A percentile compares a stretch with the other conserved stretches of the same genome.
These are phyloP conservation scores for Erysimum cheiri DNA, from an alignment of 441 rosid genomes.

Conservation along the genomic window DNA sequence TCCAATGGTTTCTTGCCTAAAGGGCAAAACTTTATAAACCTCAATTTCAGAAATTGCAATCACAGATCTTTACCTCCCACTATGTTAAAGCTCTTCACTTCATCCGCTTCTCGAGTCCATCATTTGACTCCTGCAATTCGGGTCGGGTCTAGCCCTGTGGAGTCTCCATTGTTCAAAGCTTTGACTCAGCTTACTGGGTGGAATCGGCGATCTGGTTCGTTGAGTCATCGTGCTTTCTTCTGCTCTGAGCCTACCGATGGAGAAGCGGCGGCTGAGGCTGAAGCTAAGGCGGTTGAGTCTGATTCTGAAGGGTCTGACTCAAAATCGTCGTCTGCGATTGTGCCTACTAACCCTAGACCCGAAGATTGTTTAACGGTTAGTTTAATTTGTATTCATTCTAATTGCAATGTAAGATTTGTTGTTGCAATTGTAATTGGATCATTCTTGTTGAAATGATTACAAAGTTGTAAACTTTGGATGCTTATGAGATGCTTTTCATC, in stretches of 20 bases:
- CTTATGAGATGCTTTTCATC: slow-evolving; percentile 18
- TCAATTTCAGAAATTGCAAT: slow-evolving; percentile 30
- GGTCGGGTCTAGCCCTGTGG: slow-evolving; percentile 43
- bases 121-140: slow-evolving; percentile 52
- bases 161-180: slow-evolving; percentile 54
- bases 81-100: slow-evolving; percentile 86
- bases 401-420: not conserved
- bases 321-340: slow-evolving; percentile 79
- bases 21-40: slow-evolving; percentile 18
- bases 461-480: slow-evolving; percentile 14
- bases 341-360: slow-evolving; percentile 72
- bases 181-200: slow-evolving; percentile 60
- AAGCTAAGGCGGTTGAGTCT: slow-evolving; percentile 55
- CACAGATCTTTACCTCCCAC: slow-evolving; percentile 28
- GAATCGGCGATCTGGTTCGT: slow-evolving; percentile 47
- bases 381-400: slow-evolving; percentile 8
- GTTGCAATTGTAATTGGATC: not conserved
- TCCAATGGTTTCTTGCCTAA: slow-evolving; percentile 38
- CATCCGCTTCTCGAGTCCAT: slow-evolving; percentile 60
- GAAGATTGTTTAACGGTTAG: slow-evolving; percentile 93
- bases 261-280: slow-evolving; percentile 54
- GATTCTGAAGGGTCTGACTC: slow-evolving; percentile 54
- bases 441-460: not conserved
- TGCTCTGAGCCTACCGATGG: slow-evolving; percentile 63
- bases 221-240: slow-evolving; percentile 63